Conservation (phyloP, 306 rosid species). For the Bauhinia variegata region DNA sequence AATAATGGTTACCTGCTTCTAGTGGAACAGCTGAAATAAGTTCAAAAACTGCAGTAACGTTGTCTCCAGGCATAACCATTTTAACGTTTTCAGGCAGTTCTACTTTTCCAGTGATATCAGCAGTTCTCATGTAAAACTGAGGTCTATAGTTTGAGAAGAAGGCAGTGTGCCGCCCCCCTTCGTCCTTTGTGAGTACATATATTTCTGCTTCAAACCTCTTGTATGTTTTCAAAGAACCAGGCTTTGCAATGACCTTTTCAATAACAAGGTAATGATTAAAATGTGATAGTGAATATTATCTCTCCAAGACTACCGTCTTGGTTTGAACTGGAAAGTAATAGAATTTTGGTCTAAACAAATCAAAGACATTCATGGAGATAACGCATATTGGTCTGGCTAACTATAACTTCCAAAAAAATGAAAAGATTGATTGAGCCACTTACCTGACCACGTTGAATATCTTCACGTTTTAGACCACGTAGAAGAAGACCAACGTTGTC, state of each 20-base stretch:
- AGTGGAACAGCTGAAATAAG: constrained; percentile 89
- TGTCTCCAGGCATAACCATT: constrained; percentile 99
- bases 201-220: constrained; percentile 96
- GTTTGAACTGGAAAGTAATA: constrained; percentile 1
- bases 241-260: constrained; percentile 89
- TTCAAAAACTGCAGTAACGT: constrained; percentile 85
- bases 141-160: constrained; percentile 96
- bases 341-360: neutral
- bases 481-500: constrained; percentile 99
- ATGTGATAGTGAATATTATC: neutral
- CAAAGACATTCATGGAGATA: neutral
- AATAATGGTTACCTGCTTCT: constrained; percentile 68
- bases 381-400: neutral
- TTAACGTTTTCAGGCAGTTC: constrained; percentile 89
- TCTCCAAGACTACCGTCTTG: neutral
- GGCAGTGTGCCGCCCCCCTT: constrained; percentile 99
- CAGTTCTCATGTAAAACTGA: constrained; percentile 97
- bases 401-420: constrained; percentile 15
- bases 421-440: constrained; percentile 33
- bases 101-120: constrained; percentile 92
- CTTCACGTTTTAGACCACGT: constrained; percentile 95
- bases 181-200: constrained; percentile 94
- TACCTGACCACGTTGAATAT: constrained; percentile 96
- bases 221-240: constrained; percentile 77
- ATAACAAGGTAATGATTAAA: constrained; percentile 12